These are phyloP conservation scores for Zygoascus sp. DNA, from an alignment of 1,139 yeast genomes.

Conservation along the genomic window DNA sequence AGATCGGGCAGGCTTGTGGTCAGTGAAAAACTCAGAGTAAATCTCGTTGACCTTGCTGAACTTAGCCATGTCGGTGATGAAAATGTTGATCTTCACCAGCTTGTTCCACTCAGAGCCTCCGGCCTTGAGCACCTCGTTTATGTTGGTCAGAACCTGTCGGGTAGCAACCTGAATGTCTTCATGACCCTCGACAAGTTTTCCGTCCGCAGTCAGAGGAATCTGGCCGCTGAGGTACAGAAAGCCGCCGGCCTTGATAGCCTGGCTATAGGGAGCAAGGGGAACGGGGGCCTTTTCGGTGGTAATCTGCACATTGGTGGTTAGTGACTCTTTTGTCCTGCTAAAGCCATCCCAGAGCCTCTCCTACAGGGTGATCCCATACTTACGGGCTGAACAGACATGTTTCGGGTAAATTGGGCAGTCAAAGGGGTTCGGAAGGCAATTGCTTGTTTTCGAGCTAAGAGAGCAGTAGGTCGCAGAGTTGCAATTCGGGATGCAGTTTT, in stretches of 20 bases:
- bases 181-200: slow-evolving; percentile 66
- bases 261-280: slow-evolving; percentile 93
- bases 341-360: no score
- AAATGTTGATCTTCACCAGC: slow-evolving; percentile 80
- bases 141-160: slow-evolving; percentile 77
- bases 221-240: slow-evolving; percentile 93
- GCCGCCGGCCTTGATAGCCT: slow-evolving; percentile 70
- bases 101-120: slow-evolving; percentile 77
- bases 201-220: slow-evolving; percentile 79
- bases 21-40: slow-evolving; percentile 72
- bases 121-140: slow-evolving; percentile 69
- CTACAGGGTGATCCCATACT: background rate
- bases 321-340: background rate
- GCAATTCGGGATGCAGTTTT: background rate
- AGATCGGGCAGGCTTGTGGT: slow-evolving; percentile 91
- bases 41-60: slow-evolving; percentile 80
- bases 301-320: slow-evolving; percentile 18
- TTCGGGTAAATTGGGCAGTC: slow-evolving; percentile 5
- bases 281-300: slow-evolving; percentile 78
- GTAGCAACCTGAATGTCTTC: slow-evolving; percentile 67
- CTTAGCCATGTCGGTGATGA: slow-evolving; percentile 81
- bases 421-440: background rate
- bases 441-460: background rate
- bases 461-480: background rate
- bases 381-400: slow-evolving; percentile 11